phyloP scores from a whole-genome alignment of 768 basidiomycete species.

The Phylloporus sp. region DNA sequence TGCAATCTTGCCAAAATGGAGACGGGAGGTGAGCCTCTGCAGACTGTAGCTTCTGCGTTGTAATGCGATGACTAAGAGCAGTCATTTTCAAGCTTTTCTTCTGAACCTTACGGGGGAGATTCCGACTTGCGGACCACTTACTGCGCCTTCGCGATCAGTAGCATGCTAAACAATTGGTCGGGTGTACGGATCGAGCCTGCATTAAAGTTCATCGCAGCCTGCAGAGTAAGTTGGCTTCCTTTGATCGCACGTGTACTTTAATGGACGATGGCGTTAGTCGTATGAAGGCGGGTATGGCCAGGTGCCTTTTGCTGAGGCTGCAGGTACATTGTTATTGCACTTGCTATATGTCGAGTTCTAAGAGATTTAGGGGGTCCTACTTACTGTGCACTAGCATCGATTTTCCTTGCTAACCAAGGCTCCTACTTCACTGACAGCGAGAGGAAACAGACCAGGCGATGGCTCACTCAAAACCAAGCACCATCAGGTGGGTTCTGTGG shows the following conservation, averaged over 20 bases:
- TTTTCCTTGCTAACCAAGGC: constrained; percentile 45
- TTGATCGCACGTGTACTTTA: neutral
- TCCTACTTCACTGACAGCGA: constrained; percentile 34
- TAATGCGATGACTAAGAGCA: constrained; percentile 1
- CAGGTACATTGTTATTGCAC: constrained; percentile 50
- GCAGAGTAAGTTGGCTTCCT: constrained; percentile 52
- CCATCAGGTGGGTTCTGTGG: constrained; percentile 79
- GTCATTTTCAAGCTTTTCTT: constrained; percentile 57
- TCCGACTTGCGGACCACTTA: constrained; percentile 82
- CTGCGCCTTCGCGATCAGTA: constrained; percentile 81
- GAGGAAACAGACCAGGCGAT: constrained; percentile 57
- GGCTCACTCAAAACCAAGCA: constrained; percentile 71
- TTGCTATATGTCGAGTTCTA: neutral
- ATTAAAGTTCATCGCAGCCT: constrained; percentile 59
- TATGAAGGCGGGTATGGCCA: constrained; percentile 95
- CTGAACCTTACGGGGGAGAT: constrained; percentile 64
- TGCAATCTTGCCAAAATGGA: constrained; percentile 66
- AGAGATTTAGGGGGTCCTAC: constrained; percentile 75
- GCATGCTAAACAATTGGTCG: constrained; percentile 77
- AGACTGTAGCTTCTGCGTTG: constrained; percentile 10
- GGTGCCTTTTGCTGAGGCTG: constrained; percentile 74
- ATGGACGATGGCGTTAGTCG: constrained; percentile 45
- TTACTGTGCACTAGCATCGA: constrained; percentile 82
- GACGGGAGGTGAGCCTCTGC: constrained; percentile 70
- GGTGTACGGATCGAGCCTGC: constrained; percentile 62